Evolutionary conservation across 1,284 basidiomycete genomes (phyloP), one percentile per base, ranked within the genome.

Genomic region (Cryptococcus jaspeensis): DNA sequence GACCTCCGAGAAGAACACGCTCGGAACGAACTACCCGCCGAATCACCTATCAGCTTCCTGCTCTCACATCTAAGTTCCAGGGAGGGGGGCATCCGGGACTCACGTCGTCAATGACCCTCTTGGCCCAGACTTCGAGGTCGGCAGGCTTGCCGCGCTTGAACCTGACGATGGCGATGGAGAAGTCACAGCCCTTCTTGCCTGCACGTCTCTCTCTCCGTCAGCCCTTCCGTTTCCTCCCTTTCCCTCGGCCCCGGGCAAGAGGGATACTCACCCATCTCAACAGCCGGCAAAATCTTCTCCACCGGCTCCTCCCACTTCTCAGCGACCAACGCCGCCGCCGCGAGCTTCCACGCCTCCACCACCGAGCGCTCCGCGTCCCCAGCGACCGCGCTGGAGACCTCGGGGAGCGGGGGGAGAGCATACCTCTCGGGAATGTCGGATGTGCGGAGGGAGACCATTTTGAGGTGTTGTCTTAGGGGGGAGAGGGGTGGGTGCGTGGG

Each of bases 161-260:
- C 56, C 95, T 84, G 25, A 94, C 91, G 42, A 98, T 78, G 5
- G 96, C 93, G 35, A 99, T 84, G 0, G 89, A 90, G 67, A 96
- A 92, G 79, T 99, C 95, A 46, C 84, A 86, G 16, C 89, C 90
- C 78, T 95, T 94, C 79, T 92, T 93, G 48, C 90, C 90, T 68
- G 28, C n/a, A n/a, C n/a, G n/a, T 20, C 5, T 42, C 25, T 43
- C 13, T 16, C 4, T 7, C 9, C 28, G 18, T 36, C 37, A 28
- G 16, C n/a, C 23, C 35, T 18, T 2, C 22, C 11, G 12, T 15
- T 6, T n/a, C 12, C 22, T 15, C 32, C 25, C 13, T 18, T 25
- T 12, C 13, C 5, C 9, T 5, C 5, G 9, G 5, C 28, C 28
- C 4, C 4, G 5, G 41, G 41, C 32, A 15, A 37, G 16, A 43